These are phyloP conservation scores for Cardamine occulta DNA, from an alignment of 345 rosid species.

Conservation along the genomic window DNA sequence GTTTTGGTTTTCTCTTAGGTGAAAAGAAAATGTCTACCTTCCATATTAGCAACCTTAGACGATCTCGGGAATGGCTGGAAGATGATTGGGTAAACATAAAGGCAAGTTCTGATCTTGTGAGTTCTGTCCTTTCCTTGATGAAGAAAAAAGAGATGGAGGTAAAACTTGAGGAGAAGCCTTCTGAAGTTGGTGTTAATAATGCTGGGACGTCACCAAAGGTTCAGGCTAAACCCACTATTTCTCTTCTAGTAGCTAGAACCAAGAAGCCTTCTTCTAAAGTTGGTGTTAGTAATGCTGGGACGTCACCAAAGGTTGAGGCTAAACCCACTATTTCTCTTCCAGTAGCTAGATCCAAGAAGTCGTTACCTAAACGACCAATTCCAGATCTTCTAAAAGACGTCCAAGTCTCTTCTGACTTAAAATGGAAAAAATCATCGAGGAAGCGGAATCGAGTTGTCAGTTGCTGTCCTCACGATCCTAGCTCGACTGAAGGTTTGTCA, in stretches of 20 bases:
- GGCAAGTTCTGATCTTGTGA: constrained; percentile 54
- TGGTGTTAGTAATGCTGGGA: constrained; percentile 25
- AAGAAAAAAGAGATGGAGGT: constrained; percentile 42
- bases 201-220: constrained; percentile 25
- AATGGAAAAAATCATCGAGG: constrained; percentile 60
- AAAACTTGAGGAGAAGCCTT: constrained; percentile 11
- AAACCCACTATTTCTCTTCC: constrained; percentile 26
- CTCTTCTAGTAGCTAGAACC: constrained; percentile 36
- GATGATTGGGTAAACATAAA: constrained; percentile 57
- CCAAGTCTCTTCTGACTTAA: constrained; percentile 52
- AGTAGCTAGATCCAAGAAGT: constrained; percentile 32
- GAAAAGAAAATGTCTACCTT: constrained; percentile 62
- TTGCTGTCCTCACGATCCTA: constrained; percentile 42
- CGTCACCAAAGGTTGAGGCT: constrained; percentile 31
- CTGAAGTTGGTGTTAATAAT: constrained; percentile 31
- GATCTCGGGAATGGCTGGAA: constrained; percentile 71
- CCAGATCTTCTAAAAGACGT: constrained; percentile 63
- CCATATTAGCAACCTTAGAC: constrained; percentile 53
- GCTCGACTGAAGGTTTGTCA: constrained; percentile 13
- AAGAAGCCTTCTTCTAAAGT: constrained; percentile 25
- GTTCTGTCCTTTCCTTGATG: constrained; percentile 33
- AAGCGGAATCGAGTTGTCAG: constrained; percentile 58
- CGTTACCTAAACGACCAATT: constrained; percentile 36
- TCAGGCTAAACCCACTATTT: constrained; percentile 29
- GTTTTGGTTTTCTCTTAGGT: constrained; percentile 48